A percentile compares a stretch with the other conserved stretches of the same genome.
phyloP scores from a whole-genome alignment of 148 eudicot genomes.

The Vaccinium vitisidaea region DNA sequence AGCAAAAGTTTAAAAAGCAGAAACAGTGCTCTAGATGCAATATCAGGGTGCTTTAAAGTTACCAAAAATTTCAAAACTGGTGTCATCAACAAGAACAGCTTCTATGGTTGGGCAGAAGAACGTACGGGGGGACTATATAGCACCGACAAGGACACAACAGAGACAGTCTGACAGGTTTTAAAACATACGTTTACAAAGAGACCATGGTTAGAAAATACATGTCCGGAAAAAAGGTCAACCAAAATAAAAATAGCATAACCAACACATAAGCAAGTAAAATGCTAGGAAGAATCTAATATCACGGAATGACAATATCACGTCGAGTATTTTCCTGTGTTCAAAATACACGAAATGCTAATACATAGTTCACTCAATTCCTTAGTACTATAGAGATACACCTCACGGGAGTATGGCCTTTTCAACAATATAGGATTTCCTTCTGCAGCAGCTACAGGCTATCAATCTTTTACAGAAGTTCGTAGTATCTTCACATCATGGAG shows the following conservation, averaged over 20 bases:
- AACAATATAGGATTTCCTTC: neutral
- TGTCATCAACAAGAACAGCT: neutral
- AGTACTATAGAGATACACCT: neutral
- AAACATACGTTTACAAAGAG: no score
- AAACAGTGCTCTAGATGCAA: neutral
- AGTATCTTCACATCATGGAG: slow-evolving; percentile 80
- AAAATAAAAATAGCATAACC: no score
- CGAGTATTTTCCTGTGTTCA: neutral
- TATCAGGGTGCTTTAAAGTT: neutral
- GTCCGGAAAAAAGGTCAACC: no score
- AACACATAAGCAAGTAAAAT: no score
- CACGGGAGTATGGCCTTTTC: neutral
- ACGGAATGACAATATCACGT: neutral
- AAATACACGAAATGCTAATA: neutral
- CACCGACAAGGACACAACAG: no score
- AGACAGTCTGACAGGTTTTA: no score
- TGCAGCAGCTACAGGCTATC: slow-evolving; percentile 19
- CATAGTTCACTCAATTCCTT: neutral
- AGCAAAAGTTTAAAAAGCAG: neutral
- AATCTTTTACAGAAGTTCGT: slow-evolving; percentile 68
- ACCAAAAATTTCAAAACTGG: neutral
- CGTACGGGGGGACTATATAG: neutral
- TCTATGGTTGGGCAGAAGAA: neutral
- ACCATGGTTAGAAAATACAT: no score
- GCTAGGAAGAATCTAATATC: neutral